These are phyloP conservation scores for Umbilicus rupestris DNA, from an alignment of 164 flowering plant species.

Conservation along the genomic window DNA sequence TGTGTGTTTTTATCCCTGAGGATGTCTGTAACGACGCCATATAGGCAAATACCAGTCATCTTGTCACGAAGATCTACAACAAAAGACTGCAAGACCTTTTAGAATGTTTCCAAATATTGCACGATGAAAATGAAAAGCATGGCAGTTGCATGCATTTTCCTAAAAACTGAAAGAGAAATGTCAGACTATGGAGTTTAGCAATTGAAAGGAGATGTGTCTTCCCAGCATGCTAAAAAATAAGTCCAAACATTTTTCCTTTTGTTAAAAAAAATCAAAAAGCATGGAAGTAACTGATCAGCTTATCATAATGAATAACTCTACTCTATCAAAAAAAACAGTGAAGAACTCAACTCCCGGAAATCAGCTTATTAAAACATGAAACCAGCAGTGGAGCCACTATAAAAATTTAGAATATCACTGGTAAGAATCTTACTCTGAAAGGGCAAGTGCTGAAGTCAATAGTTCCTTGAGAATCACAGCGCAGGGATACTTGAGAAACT, in stretches of 20 bases:
- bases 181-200: too few relatives aligned
- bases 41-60: conserved; percentile 81
- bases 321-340: neutral
- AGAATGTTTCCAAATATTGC: neutral
- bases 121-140: neutral
- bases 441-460: conserved; percentile 90
- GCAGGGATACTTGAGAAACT: conserved; percentile 82
- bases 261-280: neutral
- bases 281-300: neutral
- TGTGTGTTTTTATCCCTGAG: conserved; percentile 26
- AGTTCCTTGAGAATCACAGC: conserved; percentile 81
- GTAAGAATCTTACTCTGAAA: conserved; percentile 49
- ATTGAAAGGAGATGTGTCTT: too few relatives aligned
- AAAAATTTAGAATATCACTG: neutral
- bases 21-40: conserved; percentile 62
- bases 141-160: neutral
- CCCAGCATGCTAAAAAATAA: too few relatives aligned
- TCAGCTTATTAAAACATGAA: neutral
- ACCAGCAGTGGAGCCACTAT: neutral
- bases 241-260: neutral
- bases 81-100: conserved; percentile 58
- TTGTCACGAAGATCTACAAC: conserved; percentile 73
- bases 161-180: conserved; percentile 1
- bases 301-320: neutral
- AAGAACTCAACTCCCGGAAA: neutral